phyloP scores from a whole-genome alignment of 805 yeast species.

The Myxozyma mucilagina region DNA sequence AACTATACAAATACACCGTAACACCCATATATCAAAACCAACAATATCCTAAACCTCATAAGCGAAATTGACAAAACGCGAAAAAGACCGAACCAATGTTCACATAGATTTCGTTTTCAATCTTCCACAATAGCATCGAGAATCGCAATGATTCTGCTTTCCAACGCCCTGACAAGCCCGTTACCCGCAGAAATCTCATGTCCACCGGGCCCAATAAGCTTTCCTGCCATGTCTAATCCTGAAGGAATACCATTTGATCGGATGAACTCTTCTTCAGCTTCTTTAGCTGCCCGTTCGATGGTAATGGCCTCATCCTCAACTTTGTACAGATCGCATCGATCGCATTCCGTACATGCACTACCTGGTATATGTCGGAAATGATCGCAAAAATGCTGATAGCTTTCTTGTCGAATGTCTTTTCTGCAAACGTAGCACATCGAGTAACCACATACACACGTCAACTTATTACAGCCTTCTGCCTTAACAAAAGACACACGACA shows the following conservation, averaged over 20 bases:
- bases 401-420: slow-evolving; percentile 24
- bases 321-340: slow-evolving; percentile 31
- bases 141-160: neutral
- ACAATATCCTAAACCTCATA: neutral
- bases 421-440: slow-evolving; percentile 32
- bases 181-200: slow-evolving; percentile 2
- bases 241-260: slow-evolving; percentile 23
- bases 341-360: slow-evolving; percentile 29
- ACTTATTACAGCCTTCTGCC: slow-evolving; percentile 31
- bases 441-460: slow-evolving; percentile 32
- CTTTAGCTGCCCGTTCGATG: slow-evolving; percentile 27
- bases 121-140: slow-evolving; percentile 16
- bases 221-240: slow-evolving; percentile 15
- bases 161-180: neutral
- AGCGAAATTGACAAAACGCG: no score
- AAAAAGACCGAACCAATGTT: neutral
- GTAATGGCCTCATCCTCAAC: slow-evolving; percentile 29
- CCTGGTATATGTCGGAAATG: slow-evolving; percentile 31
- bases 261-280: slow-evolving; percentile 26
- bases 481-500: slow-evolving; percentile 30
- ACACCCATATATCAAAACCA: neutral
- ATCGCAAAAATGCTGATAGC: slow-evolving; percentile 29
- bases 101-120: neutral
- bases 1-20: neutral
- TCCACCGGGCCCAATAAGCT: slow-evolving; percentile 18